Base-by-base conservation (phyloP, 2,329 filamentous ascomycete genomes). In the Stemphylium beticola region DNA sequence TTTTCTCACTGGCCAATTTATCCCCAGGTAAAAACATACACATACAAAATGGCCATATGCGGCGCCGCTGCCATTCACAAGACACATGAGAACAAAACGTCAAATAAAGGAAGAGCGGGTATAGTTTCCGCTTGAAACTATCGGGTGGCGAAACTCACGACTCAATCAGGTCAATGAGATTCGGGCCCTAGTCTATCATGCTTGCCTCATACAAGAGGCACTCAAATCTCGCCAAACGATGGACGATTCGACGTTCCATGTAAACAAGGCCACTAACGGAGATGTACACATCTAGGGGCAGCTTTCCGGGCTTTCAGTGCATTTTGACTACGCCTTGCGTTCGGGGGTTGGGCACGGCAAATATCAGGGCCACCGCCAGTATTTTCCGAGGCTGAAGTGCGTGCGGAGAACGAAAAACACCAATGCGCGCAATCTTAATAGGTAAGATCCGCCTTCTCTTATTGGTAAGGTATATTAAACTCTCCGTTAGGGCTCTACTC, bases 371-470 rank as follows among this genome's bases (percentile, higher is more conserved):
- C 18, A 43, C 39, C 29, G 46, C n/a, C 12, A 31, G 34, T 32
- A 49, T 38, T 41, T 54, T 54, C 45, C 51, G 33, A 42, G 44
- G 51, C 18, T 33, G 45, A 38, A 49, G 32, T 53, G 43, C 50
- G 45, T 43, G 51, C 33, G 51, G 51, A 54, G 45, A 43, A 45
- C n/a, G n/a, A 9, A 44, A 45, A 34, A 12, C 20, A 33, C 39
- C 45, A 41, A 49, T 53, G 45, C 45, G 20, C 34, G 15, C 15
- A 48, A 34, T 48, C 18, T 22, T 12, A 49, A 24, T 12, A 26
- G 50, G 32, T 32, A 37, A 49, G 45, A 18, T n/a, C 5, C 32
- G 24, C 17, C 14, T 29, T n/a, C 12, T 39, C 24, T 43, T 14
- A 49, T 53, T 53, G 50, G 50, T 15, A 15, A 43, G n/a, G 33